Evolutionary conservation across 2,329 filamentous ascomycete species (phyloP), one percentile per base, ranked within the genome.

Genomic region (Colletotrichum simmondsii): DNA sequence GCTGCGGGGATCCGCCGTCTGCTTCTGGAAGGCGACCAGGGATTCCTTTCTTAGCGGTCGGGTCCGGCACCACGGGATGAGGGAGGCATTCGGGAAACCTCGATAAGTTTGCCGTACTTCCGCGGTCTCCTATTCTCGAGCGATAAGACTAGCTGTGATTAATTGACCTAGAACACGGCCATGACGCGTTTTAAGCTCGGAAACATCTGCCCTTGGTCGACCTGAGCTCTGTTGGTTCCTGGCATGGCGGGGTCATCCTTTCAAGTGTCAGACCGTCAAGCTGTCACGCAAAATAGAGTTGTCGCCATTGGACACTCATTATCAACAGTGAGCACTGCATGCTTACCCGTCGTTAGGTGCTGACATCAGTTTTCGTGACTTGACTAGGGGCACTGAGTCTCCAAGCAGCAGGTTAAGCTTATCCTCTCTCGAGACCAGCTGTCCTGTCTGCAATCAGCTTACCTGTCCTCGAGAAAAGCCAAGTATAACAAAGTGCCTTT

Each of bases 81-180:
- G 42, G 30, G 54, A 30, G 24, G 56, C 19, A 12, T 4, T 63
- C 53, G 69, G 69, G 24, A 57, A 54, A 26, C 22, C 12, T n/a
- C 37, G 54, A 54, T 35, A 19, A 14, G 57, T 60, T 49, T 66
- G 68, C 68, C 68, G 61, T 53, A 67, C 24, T 60, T 71, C 56
- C 62, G 61, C 22, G 30, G 30, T 24, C 26, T 16, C n/a, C 16
- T 22, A 12, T 22, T 52, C 59, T 19, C 42, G 42, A 14, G n/a
- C 59, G 59, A 62, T 62, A 62, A 63, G 60, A 16, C 26, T 8
- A 7, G 10, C 37, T 16, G 1, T 49, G 42, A 22, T 49, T 5
- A 49, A 19, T 8, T n/a, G 42, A 49, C 16, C 42, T n/a, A 49
- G 42, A 49, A 49, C 42, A 19, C 19, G 16, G 42, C 42, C 42